Evolutionary conservation across 805 yeast species (phyloP), one percentile per base, ranked within the genome.

Genomic region (Candida yuanshanica): DNA sequence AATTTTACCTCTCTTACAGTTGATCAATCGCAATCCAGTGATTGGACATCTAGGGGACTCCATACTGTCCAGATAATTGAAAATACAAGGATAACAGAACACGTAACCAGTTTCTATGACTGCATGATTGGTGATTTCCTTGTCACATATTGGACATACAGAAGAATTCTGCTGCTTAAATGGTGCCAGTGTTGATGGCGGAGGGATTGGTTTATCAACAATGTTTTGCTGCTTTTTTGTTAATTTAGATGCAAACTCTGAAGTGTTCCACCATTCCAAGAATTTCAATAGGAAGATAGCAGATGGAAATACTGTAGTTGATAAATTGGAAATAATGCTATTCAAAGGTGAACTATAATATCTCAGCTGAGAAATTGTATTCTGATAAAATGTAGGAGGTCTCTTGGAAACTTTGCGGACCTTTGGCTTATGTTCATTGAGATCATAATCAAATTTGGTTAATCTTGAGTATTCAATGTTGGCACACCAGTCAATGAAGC

Each of bases 71-170:
- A 90, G 65, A 53, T 76, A 75, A 37, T 75, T 73, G 54, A 77
- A 78, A 13, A 90, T 87, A 61, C 98, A 93, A 11, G 86, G 78
- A 60, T 90, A 89, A 61, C 96, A 89, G 51, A 83, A 85, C 0
- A 88, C 95, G 47, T 79, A 81, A 0, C 99, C 99, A 0, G 98
- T 88, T 57, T 90, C 98, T 26, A 91, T 77, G 11, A 83, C 76
- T 0, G 95, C 87, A 4, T 96, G 96, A 52, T 86, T 88, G 24
- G 74, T 74, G 12, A 89, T 75, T 14, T 59, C 66, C 10, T 76
- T 62, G 21, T 72, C 62, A 56, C 98, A 91, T 12, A 91, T 56
- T 1, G 90, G 86, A 62, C 97, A 91, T 2, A 48, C 44, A 11
- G 43, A 45, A n/a, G 54, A 90, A 5, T 49, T 52, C 25, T 53